These are phyloP conservation scores for Picochlorum sp. DNA, from an alignment of 139 green algal genomes.

Conservation along the genomic window DNA sequence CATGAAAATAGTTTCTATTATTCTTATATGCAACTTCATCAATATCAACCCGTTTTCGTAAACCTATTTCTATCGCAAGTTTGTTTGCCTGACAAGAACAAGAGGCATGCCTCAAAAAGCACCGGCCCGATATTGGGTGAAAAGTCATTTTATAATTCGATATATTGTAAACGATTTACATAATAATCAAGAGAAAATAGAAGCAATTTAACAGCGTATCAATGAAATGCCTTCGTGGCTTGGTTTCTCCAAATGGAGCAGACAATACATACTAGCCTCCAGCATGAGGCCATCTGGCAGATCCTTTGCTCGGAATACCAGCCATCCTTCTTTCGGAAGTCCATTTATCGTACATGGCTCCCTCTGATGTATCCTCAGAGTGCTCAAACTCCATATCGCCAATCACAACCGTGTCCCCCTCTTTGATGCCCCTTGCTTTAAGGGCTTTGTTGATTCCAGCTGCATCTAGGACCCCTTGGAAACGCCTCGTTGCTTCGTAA, in stretches of 20 bases:
- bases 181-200: too few relatives aligned
- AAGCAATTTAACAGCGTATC: too few relatives aligned
- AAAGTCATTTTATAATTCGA: too few relatives aligned
- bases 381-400: conserved; percentile 63
- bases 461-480: conserved; percentile 51
- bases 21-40: too few relatives aligned
- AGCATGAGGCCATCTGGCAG: conserved; percentile 50
- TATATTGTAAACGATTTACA: too few relatives aligned
- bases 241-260: background rate
- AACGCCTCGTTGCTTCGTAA: conserved; percentile 71
- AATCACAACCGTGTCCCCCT: conserved; percentile 72
- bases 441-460: conserved; percentile 54
- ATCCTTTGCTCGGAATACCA: conserved; percentile 40
- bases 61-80: too few relatives aligned
- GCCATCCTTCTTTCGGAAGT: conserved; percentile 41
- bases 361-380: conserved; percentile 45
- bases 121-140: too few relatives aligned
- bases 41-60: too few relatives aligned
- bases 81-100: too few relatives aligned
- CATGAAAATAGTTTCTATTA: background rate
- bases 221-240: too few relatives aligned
- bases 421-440: conserved; percentile 30
- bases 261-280: conserved; percentile 6
- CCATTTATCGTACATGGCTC: conserved; percentile 59
- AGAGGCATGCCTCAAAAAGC: too few relatives aligned